Conservation (phyloP, 495 filamentous ascomycete genomes). For the Aspergillus saccharolyticus region DNA sequence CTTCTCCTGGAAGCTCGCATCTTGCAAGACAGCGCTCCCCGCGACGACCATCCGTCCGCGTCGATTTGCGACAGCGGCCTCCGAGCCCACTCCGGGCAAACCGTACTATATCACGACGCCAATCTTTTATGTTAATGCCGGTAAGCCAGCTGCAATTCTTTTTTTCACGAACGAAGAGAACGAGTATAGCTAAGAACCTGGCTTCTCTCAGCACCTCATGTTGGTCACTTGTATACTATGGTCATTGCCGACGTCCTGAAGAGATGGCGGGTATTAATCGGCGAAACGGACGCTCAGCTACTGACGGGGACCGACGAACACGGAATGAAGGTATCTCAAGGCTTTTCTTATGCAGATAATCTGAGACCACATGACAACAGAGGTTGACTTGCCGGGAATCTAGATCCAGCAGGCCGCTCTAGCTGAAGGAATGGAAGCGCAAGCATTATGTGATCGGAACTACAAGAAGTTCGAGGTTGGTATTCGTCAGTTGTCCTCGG, state of each 20-base stretch:
- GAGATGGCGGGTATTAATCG: slow-evolving; percentile 79
- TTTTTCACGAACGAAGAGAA: neutral
- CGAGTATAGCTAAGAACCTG: slow-evolving; percentile 15
- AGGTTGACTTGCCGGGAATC: neutral
- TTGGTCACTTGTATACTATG: slow-evolving; percentile 93
- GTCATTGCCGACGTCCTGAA: slow-evolving; percentile 87
- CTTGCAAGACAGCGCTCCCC: slow-evolving; percentile 20
- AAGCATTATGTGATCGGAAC: slow-evolving; percentile 57
- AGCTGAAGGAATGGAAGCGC: slow-evolving; percentile 55
- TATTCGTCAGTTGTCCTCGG: neutral
- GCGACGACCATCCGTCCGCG: slow-evolving; percentile 18
- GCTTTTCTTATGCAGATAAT: neutral
- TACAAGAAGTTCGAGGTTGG: slow-evolving; percentile 46
- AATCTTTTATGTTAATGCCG: slow-evolving; percentile 98
- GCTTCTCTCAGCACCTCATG: slow-evolving; percentile 67
- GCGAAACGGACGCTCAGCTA: slow-evolving; percentile 60
- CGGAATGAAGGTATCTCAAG: slow-evolving; percentile 68
- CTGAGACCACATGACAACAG: slow-evolving; percentile 14
- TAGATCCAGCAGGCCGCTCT: slow-evolving; percentile 80
- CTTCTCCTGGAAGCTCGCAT: slow-evolving; percentile 31
- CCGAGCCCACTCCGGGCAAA: slow-evolving; percentile 48
- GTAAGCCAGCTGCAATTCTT: slow-evolving; percentile 36
- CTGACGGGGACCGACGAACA: slow-evolving; percentile 97
- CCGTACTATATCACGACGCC: slow-evolving; percentile 95
- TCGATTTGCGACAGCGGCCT: slow-evolving; percentile 31